Evolutionary conservation across 1,284 basidiomycete species (phyloP).

Genomic region (Ceratobasidium sp.): DNA sequence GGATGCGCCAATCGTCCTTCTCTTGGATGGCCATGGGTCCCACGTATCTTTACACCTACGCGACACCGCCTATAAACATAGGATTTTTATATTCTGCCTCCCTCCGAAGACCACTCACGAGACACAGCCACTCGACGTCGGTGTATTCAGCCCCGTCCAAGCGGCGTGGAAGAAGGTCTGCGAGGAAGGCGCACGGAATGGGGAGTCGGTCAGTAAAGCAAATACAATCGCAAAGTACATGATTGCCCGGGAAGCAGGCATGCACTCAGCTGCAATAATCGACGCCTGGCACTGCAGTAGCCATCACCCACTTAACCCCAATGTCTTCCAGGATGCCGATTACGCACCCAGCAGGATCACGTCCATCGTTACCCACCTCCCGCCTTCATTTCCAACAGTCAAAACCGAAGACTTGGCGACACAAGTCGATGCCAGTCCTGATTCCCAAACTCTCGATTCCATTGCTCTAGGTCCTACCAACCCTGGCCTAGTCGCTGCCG

Average conservation of each 20-base stretch:
- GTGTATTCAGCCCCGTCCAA: conserved; percentile 46
- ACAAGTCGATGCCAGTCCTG: too few species aligned
- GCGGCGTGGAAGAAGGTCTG: conserved; percentile 6
- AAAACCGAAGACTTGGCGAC: too few species aligned
- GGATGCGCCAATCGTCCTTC: conserved; percentile 56
- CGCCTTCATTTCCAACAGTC: conserved; percentile 27
- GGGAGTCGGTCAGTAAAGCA: not conserved
- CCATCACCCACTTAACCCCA: conserved; percentile 26
- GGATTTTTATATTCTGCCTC: conserved; percentile 55
- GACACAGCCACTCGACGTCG: conserved; percentile 49
- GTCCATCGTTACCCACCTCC: not conserved
- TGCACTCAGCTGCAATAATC: not conserved
- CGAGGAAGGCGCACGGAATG: not conserved
- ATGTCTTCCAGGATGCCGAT: conserved; percentile 10
- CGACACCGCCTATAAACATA: conserved; percentile 52
- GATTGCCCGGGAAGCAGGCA: conserved; percentile 1
- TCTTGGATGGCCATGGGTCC: conserved; percentile 62
- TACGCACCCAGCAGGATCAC: conserved; percentile 30
- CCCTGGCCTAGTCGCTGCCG: too few species aligned
- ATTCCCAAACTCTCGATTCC: too few species aligned
- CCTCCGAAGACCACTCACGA: conserved; percentile 49
- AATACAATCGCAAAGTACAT: conserved; percentile 15
- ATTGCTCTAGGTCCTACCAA: conserved; percentile 10
- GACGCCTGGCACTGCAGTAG: conserved; percentile 16
- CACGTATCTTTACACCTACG: conserved; percentile 53